phyloP scores from a whole-genome alignment of 1,284 basidiomycete genomes.

The Cutaneotrichosporon daszewskae region DNA sequence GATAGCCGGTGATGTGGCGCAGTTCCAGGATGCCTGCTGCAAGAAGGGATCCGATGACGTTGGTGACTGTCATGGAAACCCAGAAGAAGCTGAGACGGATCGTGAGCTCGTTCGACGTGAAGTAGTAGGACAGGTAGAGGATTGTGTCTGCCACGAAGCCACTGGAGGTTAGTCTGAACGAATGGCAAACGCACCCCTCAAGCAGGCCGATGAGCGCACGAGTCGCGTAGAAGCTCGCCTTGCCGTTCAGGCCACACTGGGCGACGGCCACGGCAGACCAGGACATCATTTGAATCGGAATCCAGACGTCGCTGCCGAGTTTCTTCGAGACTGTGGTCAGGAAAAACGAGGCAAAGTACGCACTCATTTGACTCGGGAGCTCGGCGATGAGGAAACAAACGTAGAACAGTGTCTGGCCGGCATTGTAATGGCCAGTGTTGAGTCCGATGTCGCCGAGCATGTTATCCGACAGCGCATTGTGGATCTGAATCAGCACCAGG shows the following conservation, averaged over 20 bases:
- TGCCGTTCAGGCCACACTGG: slow-evolving; percentile 29
- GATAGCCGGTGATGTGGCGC: slow-evolving; percentile 28
- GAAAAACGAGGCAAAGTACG: background rate
- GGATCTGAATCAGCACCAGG: no score
- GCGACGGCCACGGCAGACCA: slow-evolving; percentile 39
- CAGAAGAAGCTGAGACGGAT: slow-evolving; percentile 46
- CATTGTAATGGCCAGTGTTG: slow-evolving; percentile 44
- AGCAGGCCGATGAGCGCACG: slow-evolving; percentile 34
- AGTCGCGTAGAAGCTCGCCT: slow-evolving; percentile 33
- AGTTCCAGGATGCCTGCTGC: slow-evolving; percentile 40
- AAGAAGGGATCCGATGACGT: slow-evolving; percentile 32
- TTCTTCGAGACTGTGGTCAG: slow-evolving; percentile 33
- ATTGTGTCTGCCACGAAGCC: slow-evolving; percentile 48
- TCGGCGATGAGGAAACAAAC: slow-evolving; percentile 37
- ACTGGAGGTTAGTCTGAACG: no score
- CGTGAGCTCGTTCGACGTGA: slow-evolving; percentile 22
- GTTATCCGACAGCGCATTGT: slow-evolving; percentile 41
- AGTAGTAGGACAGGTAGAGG: slow-evolving; percentile 47
- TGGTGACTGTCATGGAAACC: slow-evolving; percentile 24
- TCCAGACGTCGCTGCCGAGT: slow-evolving; percentile 44
- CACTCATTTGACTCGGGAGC: slow-evolving; percentile 35
- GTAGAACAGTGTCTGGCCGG: slow-evolving; percentile 37
- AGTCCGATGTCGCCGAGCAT: slow-evolving; percentile 42
- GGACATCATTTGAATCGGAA: slow-evolving; percentile 41
- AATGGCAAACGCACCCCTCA: no score